These are phyloP conservation scores for Talaromyces ruber DNA, from an alignment of 495 filamentous ascomycete genomes.

Conservation along the genomic window DNA sequence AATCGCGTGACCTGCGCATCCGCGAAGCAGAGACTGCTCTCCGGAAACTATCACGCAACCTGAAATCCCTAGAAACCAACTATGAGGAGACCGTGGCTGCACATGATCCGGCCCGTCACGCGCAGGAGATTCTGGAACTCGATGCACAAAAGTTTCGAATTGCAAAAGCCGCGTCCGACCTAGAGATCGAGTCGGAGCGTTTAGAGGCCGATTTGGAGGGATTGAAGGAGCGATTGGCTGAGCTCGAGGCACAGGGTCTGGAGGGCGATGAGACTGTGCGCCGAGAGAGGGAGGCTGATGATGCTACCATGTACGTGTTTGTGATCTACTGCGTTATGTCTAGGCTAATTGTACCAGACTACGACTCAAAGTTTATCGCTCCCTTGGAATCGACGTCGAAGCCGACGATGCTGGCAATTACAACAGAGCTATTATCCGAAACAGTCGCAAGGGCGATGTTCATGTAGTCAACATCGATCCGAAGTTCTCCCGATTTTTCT, in stretches of 20 bases:
- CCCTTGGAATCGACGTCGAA: constrained; percentile 83
- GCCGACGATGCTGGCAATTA: constrained; percentile 74
- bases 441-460: constrained; percentile 80
- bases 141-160: constrained; percentile 92
- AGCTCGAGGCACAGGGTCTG: constrained; percentile 72
- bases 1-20: constrained; percentile 68
- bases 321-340: neutral
- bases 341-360: constrained; percentile 35
- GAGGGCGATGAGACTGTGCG: constrained; percentile 49
- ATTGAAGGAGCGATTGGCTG: constrained; percentile 65
- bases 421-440: constrained; percentile 77
- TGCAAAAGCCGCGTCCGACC: constrained; percentile 77
- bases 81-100: constrained; percentile 60
- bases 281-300: constrained; percentile 53
- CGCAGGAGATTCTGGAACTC: constrained; percentile 69
- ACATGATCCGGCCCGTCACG: constrained; percentile 69
- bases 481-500: constrained; percentile 86
- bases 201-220: constrained; percentile 73
- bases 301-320: constrained; percentile 41
- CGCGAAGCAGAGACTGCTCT: constrained; percentile 62
- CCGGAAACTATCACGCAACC: constrained; percentile 64
- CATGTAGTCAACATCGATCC: constrained; percentile 91
- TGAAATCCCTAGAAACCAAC: constrained; percentile 58
- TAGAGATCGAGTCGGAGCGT: constrained; percentile 87
- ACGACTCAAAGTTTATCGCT: constrained; percentile 84